Base-by-base conservation (phyloP, 2,329 filamentous ascomycete genomes). In the Calycina marina region DNA sequence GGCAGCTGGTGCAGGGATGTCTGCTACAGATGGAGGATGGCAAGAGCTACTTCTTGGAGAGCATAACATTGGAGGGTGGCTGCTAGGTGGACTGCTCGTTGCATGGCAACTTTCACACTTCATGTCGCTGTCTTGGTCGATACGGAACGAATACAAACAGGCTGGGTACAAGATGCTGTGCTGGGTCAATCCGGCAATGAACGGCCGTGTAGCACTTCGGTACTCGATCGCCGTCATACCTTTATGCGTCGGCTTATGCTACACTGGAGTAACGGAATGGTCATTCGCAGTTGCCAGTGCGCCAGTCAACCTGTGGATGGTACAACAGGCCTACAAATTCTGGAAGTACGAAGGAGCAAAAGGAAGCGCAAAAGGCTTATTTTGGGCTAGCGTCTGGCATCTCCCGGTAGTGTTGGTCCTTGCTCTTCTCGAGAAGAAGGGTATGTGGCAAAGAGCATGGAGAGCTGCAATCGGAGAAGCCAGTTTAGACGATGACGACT, bases 31-130 rank as follows among this genome's bases (percentile, higher is more conserved):
- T 42, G 78, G 79, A 17, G 77, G 72, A 8, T 90, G 80, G 76
- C 65, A 69, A 30, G 83, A 90, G 50, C 67, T 93, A 24, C 62
- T 93, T 0, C 70, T 92, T 35, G 77, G 81, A 48, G 52, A 76
- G 53, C 49, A 72, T 54, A 67, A 63, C 15, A 59, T 74, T 8
- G 90, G 90, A 4, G 90, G 88, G 4, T 98, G 90, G 90, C 60
- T 96, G 1, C 62, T 94, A 10, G 88, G 83, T 1, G 73, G 68
- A 0, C 60, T 96, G 5, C 63, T 98, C 4, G 93, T 93, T 44
- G 79, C 85, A 9, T 98, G 90, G 90, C 88, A 98, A 53, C 96
- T 98, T 51, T 85, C 90, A 3, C 90, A 98, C 58, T 98, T 98
- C 62, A 96, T 94, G 67, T 79, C 86, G 1, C 65, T 98, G 14